Percentiles rank a stretch among this genome's conserved stretches.
These are phyloP conservation scores for Mycena polygramma DNA, from an alignment of 768 basidiomycete genomes.

Conservation along the genomic window DNA sequence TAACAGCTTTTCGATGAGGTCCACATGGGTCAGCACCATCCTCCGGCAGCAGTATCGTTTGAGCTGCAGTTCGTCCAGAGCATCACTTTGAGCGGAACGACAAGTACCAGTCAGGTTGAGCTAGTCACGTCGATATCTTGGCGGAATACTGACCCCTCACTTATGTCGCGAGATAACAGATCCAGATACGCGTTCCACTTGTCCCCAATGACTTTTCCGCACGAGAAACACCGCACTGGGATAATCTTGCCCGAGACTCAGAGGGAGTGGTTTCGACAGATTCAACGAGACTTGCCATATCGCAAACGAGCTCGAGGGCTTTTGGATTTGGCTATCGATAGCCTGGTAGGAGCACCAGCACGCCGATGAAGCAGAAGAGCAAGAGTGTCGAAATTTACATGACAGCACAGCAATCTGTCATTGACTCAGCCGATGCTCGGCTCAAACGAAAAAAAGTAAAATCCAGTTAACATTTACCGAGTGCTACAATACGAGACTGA, in stretches of 20 bases:
- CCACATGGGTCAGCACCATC: constrained; percentile 98
- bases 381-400: not conserved
- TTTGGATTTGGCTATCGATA: not conserved
- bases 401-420: not conserved
- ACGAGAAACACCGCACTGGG: constrained; percentile 95
- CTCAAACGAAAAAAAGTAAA: not conserved
- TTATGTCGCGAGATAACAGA: constrained; percentile 82
- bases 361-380: not conserved
- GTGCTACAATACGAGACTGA: constrained; percentile 37
- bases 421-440: not conserved
- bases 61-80: constrained; percentile 88
- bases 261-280: not conserved
- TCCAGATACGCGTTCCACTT: constrained; percentile 93
- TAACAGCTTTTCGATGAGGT: constrained; percentile 95
- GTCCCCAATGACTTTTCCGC: constrained; percentile 97
- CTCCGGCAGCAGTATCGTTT: constrained; percentile 97
- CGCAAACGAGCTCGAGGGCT: not conserved
- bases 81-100: constrained; percentile 72
- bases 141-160: constrained; percentile 81
- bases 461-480: constrained; percentile 3
- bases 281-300: constrained; percentile 27
- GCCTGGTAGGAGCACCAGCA: not conserved
- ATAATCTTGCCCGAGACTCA: constrained; percentile 75
- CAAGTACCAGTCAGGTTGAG: constrained; percentile 8
- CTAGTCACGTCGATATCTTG: not conserved